phyloP scores from a whole-genome alignment of 2,329 filamentous ascomycete genomes.

The Phyllosticta ampelicida region DNA sequence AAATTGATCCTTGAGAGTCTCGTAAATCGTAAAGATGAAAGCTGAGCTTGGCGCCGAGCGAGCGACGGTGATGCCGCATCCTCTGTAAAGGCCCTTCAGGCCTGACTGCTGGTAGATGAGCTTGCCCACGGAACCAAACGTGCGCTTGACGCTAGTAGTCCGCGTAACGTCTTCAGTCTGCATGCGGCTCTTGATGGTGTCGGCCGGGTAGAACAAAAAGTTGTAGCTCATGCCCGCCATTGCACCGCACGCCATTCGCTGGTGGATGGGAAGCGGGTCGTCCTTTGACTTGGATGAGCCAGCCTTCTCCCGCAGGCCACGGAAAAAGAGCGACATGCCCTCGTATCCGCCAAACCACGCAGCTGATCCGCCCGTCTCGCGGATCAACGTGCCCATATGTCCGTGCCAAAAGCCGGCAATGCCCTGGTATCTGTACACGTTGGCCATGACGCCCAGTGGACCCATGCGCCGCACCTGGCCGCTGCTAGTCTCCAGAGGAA shows the following conservation, averaged over 20 bases:
- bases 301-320: constrained; percentile 31
- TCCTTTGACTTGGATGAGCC: constrained; percentile 26
- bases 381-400: constrained; percentile 83
- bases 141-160: constrained; percentile 43
- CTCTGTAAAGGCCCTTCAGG: constrained; percentile 75
- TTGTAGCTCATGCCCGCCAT: constrained; percentile 90
- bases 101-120: constrained; percentile 76
- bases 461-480: constrained; percentile 37
- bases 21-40: constrained; percentile 94
- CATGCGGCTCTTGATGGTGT: constrained; percentile 96
- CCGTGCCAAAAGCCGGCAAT: constrained; percentile 87
- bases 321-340: constrained; percentile 56
- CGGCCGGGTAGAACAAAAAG: constrained; percentile 92
- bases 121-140: constrained; percentile 61
- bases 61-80: constrained; percentile 85
- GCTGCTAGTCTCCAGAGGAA: constrained; percentile 41
- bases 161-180: constrained; percentile 68
- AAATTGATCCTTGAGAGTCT: constrained; percentile 65
- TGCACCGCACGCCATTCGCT: constrained; percentile 80
- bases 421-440: constrained; percentile 75
- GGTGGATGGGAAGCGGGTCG: constrained; percentile 62
- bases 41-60: constrained; percentile 91
- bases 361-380: constrained; percentile 84
- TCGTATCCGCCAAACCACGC: constrained; percentile 74
- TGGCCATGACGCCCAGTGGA: constrained; percentile 60